Base-by-base conservation (phyloP, 495 filamentous ascomycete species). In the Aspergillus diversus region DNA sequence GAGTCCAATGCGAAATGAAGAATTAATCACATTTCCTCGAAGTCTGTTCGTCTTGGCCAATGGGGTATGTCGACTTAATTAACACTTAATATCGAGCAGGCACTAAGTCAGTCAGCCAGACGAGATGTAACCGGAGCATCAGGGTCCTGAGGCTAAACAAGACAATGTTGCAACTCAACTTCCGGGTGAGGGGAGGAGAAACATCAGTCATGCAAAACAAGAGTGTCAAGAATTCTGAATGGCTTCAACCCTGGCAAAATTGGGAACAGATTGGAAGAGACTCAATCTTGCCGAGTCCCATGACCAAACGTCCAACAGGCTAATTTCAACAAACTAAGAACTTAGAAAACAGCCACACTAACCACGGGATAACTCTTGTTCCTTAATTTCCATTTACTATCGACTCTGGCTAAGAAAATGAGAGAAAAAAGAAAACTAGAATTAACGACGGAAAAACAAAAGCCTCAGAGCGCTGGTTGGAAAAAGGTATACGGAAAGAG, bases 21-120 rank as follows among this genome's bases (percentile, higher is more conserved):
- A 7, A 33, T 27, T 50, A 11, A 49, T 27, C 59, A 54, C 59
- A 31, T 39, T 43, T 39, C 16, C 12, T 60, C 39, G 21, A 16
- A 11, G 48, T 33, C 34, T 13, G 52, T 33, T 12, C 33, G 17
- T 27, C 17, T 62, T 53, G 32, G 34, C 59, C 59, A 62, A 56
- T 62, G 17, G 52, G n/a, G 39, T 37, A 50, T 27, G 52, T 7
- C 47, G 43, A 5, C 17, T 56, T 56, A 34, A 53, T 53, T 33
- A 53, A 60, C 21, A 27, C 21, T 2, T 27, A 27, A 27, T 27
- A 27, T 27, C 21, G 21, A 27, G 21, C 21, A 27, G 21, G 21
- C 21, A 4, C 32, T 37, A 33, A 37, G 12, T 34, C n/a, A 55
- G 21, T 27, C 21, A 17, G 33, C 43, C 17, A 46, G 16, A 47